Conservation (phyloP, 169 alveolate genomes). For the Eimeria praecox region DNA sequence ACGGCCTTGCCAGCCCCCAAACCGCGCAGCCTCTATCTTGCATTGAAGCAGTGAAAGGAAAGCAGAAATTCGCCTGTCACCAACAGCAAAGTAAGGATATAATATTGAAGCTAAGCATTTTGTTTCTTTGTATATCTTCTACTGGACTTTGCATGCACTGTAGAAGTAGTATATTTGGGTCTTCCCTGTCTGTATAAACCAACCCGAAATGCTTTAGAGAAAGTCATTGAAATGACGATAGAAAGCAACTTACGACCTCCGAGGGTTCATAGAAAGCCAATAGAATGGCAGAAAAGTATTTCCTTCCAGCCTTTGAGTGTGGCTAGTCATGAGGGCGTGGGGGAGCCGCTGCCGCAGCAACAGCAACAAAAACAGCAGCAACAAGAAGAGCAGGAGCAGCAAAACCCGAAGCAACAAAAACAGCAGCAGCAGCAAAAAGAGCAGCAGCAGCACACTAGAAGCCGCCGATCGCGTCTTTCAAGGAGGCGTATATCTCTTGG, state of each 20-base stretch:
- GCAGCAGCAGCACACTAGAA: background rate
- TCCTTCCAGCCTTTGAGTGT: background rate
- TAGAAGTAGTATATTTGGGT: background rate
- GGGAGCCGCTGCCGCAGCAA: background rate
- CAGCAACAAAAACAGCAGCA: background rate
- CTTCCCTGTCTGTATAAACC: background rate
- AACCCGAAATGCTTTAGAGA: no score
- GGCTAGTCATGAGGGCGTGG: background rate
- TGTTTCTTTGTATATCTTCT: background rate
- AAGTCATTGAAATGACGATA: background rate
- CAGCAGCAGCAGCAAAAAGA: background rate
- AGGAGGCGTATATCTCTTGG: background rate
- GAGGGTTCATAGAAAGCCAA: background rate
- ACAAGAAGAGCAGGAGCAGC: background rate
- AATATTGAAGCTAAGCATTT: background rate
- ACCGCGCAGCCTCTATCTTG: background rate
- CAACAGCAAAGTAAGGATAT: no score
- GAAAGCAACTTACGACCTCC: background rate
- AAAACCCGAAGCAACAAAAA: background rate
- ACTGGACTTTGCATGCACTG: background rate
- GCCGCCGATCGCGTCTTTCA: background rate
- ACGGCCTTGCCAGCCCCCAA: background rate
- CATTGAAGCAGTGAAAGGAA: background rate
- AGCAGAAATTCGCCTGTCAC: background rate
- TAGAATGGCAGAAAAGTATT: background rate